Conservation (phyloP, 2,329 filamentous ascomycete genomes). For the Hypoxylon sp. region DNA sequence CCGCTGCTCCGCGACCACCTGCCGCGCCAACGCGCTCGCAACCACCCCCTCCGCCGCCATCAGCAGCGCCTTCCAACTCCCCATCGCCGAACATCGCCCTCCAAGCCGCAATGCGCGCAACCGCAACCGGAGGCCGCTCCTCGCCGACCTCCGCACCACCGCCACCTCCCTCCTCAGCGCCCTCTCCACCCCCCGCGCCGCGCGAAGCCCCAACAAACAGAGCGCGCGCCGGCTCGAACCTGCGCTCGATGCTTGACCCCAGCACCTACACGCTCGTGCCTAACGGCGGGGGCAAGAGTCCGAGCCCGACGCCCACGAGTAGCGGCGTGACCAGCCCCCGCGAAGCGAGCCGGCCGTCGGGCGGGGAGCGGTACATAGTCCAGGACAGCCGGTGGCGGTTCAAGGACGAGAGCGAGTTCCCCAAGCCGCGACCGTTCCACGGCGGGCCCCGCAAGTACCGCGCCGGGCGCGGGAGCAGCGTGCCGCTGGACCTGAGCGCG, state of each 20-base stretch:
- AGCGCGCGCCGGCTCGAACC: conserved; percentile 60
- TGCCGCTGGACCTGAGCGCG: conserved; percentile 85
- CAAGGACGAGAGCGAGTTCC: conserved; percentile 83
- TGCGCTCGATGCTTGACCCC: conserved; percentile 79
- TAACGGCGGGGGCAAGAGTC: conserved; percentile 68
- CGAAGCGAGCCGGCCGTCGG: conserved; percentile 36
- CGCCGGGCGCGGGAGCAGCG: conserved; percentile 92
- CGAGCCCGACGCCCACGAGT: conserved; percentile 61
- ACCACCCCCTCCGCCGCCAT: conserved; percentile 57
- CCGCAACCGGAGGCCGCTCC: conserved; percentile 55
- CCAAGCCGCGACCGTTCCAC: conserved; percentile 85
- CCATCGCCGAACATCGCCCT: conserved; percentile 57
- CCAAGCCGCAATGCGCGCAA: conserved; percentile 59
- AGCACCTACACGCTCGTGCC: conserved; percentile 80
- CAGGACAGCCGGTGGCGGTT: conserved; percentile 90
- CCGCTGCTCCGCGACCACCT: conserved; percentile 45
- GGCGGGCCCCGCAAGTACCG: conserved; percentile 85
- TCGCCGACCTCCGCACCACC: conserved; percentile 54
- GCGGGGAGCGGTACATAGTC: conserved; percentile 67
- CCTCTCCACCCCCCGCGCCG: conserved; percentile 51
- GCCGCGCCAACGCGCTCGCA: conserved; percentile 53
- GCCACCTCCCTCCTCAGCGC: conserved; percentile 60
- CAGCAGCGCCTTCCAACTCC: conserved; percentile 39
- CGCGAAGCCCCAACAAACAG: conserved; percentile 52
- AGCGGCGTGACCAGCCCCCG: conserved; percentile 54